Evolutionary conservation across 306 rosid genomes (phyloP).

Genomic region (Vicia villosa): DNA sequence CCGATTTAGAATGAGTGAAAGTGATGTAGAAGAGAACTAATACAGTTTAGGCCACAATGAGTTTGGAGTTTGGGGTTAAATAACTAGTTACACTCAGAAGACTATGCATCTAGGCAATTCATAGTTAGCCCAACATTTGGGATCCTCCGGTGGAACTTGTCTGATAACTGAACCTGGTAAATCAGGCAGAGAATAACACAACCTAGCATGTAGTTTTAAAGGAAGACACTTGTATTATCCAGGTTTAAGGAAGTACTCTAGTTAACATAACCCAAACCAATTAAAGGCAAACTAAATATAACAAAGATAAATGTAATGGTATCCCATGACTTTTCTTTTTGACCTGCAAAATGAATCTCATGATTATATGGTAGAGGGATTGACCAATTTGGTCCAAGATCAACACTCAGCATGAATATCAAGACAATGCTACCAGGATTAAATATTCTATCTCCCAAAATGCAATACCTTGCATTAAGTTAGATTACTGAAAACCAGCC

Average conservation of each 20-base stretch:
- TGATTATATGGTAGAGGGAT: background rate
- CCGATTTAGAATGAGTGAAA: background rate
- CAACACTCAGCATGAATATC: background rate
- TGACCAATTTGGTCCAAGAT: slow-evolving; percentile 2
- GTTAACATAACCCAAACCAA: background rate
- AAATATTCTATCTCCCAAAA: slow-evolving; percentile 3
- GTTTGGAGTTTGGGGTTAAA: background rate
- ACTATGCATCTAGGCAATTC: background rate
- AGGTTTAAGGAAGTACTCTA: slow-evolving; percentile 9
- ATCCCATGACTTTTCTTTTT: background rate
- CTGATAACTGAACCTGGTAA: background rate
- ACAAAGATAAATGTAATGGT: background rate
- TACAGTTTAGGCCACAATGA: slow-evolving; percentile 18
- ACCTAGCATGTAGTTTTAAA: slow-evolving; percentile 17
- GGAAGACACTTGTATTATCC: background rate
- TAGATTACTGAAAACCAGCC: background rate
- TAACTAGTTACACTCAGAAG: background rate
- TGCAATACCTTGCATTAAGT: background rate
- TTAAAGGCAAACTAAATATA: background rate
- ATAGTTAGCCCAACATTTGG: background rate
- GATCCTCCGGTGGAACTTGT: background rate
- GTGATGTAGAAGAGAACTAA: background rate
- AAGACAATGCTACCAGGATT: background rate
- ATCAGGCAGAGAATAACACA: background rate
- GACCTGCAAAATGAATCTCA: background rate